Conservation (phyloP, 1,284 basidiomycete genomes). For the Coniferiporia weirii region DNA sequence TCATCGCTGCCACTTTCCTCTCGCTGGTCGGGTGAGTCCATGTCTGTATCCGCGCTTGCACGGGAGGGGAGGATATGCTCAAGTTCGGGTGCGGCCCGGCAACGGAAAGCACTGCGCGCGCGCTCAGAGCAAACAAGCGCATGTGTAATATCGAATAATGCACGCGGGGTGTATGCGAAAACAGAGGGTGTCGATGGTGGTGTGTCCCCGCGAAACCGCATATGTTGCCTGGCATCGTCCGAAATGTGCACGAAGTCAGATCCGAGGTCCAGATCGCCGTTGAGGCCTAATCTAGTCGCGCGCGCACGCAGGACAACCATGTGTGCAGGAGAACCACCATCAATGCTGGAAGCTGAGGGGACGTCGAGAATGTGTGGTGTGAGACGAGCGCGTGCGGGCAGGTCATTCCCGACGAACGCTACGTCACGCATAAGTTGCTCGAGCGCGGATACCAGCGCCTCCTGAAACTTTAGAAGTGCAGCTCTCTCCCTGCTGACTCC, state of each 20-base stretch:
- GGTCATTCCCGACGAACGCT: conserved; percentile 6
- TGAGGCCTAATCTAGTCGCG: not conserved
- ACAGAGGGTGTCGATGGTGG: conserved; percentile 9
- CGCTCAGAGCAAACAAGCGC: conserved; percentile 1
- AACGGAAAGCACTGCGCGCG: not conserved
- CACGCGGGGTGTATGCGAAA: conserved; percentile 13
- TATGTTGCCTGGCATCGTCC: not conserved
- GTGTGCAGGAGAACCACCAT: not conserved
- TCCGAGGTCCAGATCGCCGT: not conserved
- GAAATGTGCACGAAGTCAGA: conserved; percentile 5
- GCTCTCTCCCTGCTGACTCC: not conserved
- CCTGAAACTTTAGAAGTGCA: conserved; percentile 6
- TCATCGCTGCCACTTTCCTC: not conserved
- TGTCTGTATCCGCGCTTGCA: not conserved
- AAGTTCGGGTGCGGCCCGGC: conserved; percentile 7
- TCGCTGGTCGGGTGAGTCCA: not conserved
- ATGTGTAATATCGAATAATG: conserved; percentile 11
- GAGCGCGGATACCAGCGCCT: conserved; percentile 12
- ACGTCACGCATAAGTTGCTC: conserved; percentile 12
- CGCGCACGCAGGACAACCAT: conserved; percentile 11
- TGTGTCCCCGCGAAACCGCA: not conserved
- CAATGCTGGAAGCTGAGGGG: not conserved
- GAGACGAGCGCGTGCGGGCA: conserved; percentile 1
- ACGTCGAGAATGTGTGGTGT: conserved; percentile 7
- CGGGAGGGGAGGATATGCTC: conserved; percentile 2